phyloP scores from a whole-genome alignment of 2,329 filamentous ascomycete genomes.

The Sphaerulina vaccinii region DNA sequence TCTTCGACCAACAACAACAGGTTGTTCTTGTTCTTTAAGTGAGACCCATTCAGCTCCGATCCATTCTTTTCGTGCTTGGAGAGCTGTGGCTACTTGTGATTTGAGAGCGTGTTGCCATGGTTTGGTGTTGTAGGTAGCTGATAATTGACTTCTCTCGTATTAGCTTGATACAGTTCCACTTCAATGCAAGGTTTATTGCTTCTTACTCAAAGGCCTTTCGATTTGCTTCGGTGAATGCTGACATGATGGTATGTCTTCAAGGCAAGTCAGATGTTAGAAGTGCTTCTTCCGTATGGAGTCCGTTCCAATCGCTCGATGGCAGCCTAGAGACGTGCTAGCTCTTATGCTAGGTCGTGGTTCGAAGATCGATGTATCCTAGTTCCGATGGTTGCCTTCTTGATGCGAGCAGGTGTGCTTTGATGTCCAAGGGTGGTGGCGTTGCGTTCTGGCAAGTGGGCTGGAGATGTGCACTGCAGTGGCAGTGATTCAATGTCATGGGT shows the following conservation, averaged over 20 bases:
- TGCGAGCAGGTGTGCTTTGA: too few species aligned
- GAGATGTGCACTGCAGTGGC: too few species aligned
- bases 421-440: too few species aligned
- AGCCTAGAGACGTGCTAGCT: too few species aligned
- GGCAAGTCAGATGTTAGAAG: neutral
- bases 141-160: constrained; percentile 31
- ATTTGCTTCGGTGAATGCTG: constrained; percentile 37
- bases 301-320: too few species aligned
- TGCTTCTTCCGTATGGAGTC: too few species aligned
- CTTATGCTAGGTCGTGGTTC: too few species aligned
- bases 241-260: constrained; percentile 25
- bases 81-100: constrained; percentile 31
- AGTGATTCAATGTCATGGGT: too few species aligned
- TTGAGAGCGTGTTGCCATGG: constrained; percentile 36
- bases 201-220: constrained; percentile 36
- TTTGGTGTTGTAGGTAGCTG: constrained; percentile 34
- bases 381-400: too few species aligned
- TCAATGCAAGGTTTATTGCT: neutral
- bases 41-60: constrained; percentile 31
- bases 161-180: neutral
- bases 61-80: constrained; percentile 33
- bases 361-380: too few species aligned
- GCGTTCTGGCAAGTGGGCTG: too few species aligned
- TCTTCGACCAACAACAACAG: neutral
- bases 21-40: neutral